Evolutionary conservation across 1,284 basidiomycete species (phyloP).

Genomic region (Gomphus bonarii): DNA sequence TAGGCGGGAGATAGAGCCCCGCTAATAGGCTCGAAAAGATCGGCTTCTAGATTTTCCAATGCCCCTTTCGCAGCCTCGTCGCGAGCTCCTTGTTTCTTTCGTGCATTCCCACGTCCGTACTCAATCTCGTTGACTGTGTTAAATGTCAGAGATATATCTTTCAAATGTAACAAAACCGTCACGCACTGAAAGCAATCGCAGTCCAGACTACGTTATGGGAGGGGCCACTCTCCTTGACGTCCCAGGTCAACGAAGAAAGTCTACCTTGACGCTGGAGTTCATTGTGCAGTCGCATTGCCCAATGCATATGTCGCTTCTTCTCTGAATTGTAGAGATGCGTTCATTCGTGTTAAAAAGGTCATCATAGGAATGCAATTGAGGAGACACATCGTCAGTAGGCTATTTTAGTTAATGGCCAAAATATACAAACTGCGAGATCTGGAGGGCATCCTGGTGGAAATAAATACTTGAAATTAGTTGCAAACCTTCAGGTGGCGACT

Average conservation of each 20-base stretch:
- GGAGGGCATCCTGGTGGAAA: background rate
- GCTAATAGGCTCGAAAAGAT: background rate
- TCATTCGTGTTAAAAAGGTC: background rate
- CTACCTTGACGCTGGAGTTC: constrained; percentile 8
- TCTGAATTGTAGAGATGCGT: background rate
- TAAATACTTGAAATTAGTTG: background rate
- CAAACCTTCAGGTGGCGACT: background rate
- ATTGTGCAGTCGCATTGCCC: constrained; percentile 7
- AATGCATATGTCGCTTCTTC: background rate
- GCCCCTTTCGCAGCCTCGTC: constrained; percentile 6
- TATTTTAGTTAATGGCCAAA: background rate
- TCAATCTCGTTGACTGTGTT: constrained; percentile 3
- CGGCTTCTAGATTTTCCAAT: background rate
- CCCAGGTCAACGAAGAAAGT: background rate
- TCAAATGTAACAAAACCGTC: background rate
- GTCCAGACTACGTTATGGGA: constrained; percentile 5
- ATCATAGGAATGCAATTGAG: background rate
- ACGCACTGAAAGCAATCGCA: background rate
- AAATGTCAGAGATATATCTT: background rate
- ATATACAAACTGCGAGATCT: background rate
- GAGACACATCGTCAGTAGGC: background rate
- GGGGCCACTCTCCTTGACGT: background rate
- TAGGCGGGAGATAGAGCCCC: background rate
- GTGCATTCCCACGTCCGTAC: constrained; percentile 3
- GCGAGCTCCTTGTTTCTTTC: constrained; percentile 3